phyloP scores from a whole-genome alignment of 1,139 yeast genomes.

The Protomyces macrosporus region DNA sequence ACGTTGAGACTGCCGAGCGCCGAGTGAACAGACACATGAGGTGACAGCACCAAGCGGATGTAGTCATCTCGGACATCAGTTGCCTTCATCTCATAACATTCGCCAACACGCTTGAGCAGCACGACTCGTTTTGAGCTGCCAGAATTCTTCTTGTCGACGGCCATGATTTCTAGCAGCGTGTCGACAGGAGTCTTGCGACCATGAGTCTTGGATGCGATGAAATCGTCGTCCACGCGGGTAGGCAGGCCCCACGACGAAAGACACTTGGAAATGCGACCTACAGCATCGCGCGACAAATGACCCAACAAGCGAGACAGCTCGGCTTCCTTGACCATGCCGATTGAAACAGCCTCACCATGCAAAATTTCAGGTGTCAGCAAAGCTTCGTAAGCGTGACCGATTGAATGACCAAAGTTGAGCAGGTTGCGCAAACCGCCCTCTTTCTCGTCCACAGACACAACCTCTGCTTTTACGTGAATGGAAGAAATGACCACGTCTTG shows the following conservation, averaged over 20 bases:
- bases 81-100: constrained; percentile 83
- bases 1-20: constrained; percentile 32
- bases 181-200: constrained; percentile 69
- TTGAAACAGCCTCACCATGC: constrained; percentile 96
- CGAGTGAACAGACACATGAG: constrained; percentile 23
- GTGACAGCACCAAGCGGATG: constrained; percentile 61
- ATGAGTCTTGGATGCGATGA: constrained; percentile 63
- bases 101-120: constrained; percentile 74
- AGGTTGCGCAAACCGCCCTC: constrained; percentile 91
- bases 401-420: constrained; percentile 92
- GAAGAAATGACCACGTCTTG: constrained; percentile 79
- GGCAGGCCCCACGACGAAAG: constrained; percentile 83
- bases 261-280: constrained; percentile 80
- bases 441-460: constrained; percentile 89
- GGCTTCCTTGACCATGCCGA: constrained; percentile 93
- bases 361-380: constrained; percentile 90
- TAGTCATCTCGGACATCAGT: constrained; percentile 76
- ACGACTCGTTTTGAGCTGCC: constrained; percentile 87
- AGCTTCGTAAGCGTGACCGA: constrained; percentile 98
- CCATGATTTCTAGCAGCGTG: constrained; percentile 71
- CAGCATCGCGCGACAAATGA: constrained; percentile 83
- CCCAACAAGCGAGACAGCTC: constrained; percentile 89
- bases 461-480: constrained; percentile 84
- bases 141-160: constrained; percentile 93
- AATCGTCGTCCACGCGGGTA: constrained; percentile 65